Evolutionary conservation across 2,329 filamentous ascomycete species (phyloP).

Genomic region (Raffaelea ambrosiae): DNA sequence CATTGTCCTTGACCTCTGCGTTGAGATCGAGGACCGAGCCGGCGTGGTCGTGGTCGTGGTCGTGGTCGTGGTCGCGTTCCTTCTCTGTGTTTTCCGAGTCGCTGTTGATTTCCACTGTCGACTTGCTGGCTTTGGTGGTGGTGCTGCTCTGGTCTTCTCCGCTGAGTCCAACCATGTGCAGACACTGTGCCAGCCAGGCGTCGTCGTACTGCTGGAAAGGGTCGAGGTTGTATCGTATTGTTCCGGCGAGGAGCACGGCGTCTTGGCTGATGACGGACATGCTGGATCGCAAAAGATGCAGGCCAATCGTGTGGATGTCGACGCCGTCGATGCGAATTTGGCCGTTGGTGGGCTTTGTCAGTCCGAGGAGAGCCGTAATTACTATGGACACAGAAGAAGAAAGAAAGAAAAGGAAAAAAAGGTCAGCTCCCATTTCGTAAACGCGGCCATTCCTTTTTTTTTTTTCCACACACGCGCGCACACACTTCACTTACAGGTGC

Average conservation of each 20-base stretch:
- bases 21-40: constrained; percentile 1
- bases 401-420: background rate
- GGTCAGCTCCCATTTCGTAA: too few species aligned
- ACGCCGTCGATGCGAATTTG: constrained; percentile 84
- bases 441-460: too few species aligned
- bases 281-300: constrained; percentile 81
- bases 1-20: constrained; percentile 8
- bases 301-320: constrained; percentile 77
- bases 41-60: background rate
- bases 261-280: constrained; percentile 98
- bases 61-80: background rate
- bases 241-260: constrained; percentile 85
- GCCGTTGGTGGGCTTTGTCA: constrained; percentile 80
- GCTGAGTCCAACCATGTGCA: constrained; percentile 77
- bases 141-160: background rate
- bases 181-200: constrained; percentile 76
- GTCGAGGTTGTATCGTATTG: constrained; percentile 87
- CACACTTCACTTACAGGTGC: constrained; percentile 22
- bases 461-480: background rate
- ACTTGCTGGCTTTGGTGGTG: background rate
- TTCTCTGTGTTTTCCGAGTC: background rate
- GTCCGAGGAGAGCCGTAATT: constrained; percentile 84
- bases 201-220: constrained; percentile 85
- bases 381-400: constrained; percentile 30
- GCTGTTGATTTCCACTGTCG: background rate